Evolutionary conservation across 306 rosid genomes (phyloP).

Genomic region (Carpinus viminea): DNA sequence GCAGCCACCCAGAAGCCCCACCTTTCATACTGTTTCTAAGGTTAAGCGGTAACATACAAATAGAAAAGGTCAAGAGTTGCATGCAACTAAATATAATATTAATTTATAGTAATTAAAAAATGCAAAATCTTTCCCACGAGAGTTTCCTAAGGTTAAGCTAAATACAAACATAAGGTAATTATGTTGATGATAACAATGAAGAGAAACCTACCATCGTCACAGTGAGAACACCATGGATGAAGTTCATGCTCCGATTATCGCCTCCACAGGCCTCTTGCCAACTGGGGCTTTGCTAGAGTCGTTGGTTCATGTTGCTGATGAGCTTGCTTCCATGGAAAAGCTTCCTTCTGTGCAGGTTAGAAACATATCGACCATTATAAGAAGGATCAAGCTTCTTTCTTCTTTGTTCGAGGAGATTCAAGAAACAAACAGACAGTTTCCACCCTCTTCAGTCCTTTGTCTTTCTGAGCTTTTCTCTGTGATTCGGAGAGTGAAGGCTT

Average conservation of each 20-base stretch:
- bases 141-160: conserved; percentile 17
- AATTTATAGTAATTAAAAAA: conserved; percentile 6
- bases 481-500: conserved; percentile 60
- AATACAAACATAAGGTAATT: conserved; percentile 16
- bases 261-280: conserved; percentile 64
- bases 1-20: conserved; percentile 48
- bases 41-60: conserved; percentile 34
- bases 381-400: conserved; percentile 81
- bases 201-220: conserved; percentile 21
- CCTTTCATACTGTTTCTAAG: conserved; percentile 43
- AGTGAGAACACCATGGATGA: conserved; percentile 47
- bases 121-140: conserved; percentile 2
- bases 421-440: conserved; percentile 58
- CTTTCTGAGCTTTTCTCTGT: conserved; percentile 84
- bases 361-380: conserved; percentile 71
- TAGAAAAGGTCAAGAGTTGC: conserved; percentile 50
- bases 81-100: conserved; percentile 37
- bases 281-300: conserved; percentile 70
- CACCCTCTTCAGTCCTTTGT: conserved; percentile 83
- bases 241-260: conserved; percentile 44
- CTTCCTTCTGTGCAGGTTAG: conserved; percentile 52
- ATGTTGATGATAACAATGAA: conserved; percentile 34
- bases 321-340: conserved; percentile 64
- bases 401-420: conserved; percentile 84
- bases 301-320: conserved; percentile 58